Base-by-base conservation (phyloP, 345 rosid species). In the Odontarrhena argentea region DNA sequence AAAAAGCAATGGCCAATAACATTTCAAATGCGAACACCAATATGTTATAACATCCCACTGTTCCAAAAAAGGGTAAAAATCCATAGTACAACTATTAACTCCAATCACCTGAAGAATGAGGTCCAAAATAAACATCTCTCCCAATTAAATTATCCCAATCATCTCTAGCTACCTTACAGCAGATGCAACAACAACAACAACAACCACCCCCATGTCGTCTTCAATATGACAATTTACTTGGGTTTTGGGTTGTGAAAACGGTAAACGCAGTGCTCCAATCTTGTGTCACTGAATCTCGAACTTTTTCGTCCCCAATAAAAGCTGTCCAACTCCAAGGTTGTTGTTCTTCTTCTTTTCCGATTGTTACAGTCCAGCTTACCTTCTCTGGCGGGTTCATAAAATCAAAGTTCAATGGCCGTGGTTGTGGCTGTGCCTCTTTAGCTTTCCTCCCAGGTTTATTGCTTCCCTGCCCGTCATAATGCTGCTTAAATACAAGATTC, bases 211-310 rank as follows among this genome's bases (percentile, higher is more conserved):
- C 22, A 7, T 6, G 34, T 22, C 55, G 14, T 54, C 50, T 37
- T 59, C 51, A 64, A 38, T 12, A 15, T 8, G 57, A 53, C 38
- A 67, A 37, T 60, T 67, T 53, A 47, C 68, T 74, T 38, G 77
- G 52, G 58, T 61, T 70, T 32, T 25, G 66, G 41, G 68, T 10
- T 0, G 79, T 70, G 28, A 80, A n/a, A 35, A 53, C 71, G 6
- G 78, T 54, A 55, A 84, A 86, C 9, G 81, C 80, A 51, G 63
- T 65, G 64, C 63, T 69, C 97, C 97, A 91, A 0, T 73, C 78
- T 55, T 30, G 70, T 53, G 32, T 74, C 3, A 60, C 68, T 9
- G 80, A 59, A 59, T 79, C 85, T 2, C 78, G 73, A 44, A 86
- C 87, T 77, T 66, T 74, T 30, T 67, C 49, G 1, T 71, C 79